Evolutionary conservation across 768 basidiomycete genomes (phyloP).

Genomic region (Kwoniella bestiolae): DNA sequence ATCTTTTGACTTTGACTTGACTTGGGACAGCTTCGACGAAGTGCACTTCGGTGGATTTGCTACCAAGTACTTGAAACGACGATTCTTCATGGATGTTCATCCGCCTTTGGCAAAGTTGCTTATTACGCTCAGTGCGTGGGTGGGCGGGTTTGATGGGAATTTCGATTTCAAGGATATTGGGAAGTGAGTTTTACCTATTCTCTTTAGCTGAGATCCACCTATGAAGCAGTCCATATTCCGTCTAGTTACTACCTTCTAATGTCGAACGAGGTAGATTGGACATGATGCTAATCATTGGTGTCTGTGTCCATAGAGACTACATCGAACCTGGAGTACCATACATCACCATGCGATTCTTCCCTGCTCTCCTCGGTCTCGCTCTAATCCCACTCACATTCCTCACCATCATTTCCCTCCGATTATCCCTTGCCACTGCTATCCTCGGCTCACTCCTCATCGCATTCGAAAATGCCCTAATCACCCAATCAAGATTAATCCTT

Average conservation of each 20-base stretch:
- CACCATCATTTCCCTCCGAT: conserved; percentile 88
- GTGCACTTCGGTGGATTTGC: conserved; percentile 99
- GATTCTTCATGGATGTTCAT: conserved; percentile 80
- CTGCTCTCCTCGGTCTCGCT: conserved; percentile 82
- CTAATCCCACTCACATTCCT: conserved; percentile 90
- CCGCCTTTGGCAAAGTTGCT: conserved; percentile 95
- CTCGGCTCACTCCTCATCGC: conserved; percentile 88
- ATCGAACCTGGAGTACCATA: conserved; percentile 78
- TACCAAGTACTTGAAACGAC: conserved; percentile 85
- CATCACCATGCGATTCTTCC: conserved; percentile 95
- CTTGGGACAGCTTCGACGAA: conserved; percentile 79
- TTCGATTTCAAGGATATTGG: conserved; percentile 99
- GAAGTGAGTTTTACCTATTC: too few species aligned
- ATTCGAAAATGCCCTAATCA: conserved; percentile 94
- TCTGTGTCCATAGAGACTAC: conserved; percentile 65
- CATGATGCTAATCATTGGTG: not conserved
- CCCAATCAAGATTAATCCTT: conserved; percentile 94
- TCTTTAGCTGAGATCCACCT: too few species aligned
- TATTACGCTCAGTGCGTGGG: conserved; percentile 84
- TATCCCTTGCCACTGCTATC: conserved; percentile 87
- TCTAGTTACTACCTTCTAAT: too few species aligned
- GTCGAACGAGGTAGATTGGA: too few species aligned
- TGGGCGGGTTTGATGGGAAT: conserved; percentile 85
- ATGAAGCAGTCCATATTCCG: too few species aligned
- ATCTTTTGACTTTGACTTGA: too few species aligned